Base-by-base conservation (phyloP, 805 yeast genomes). In the Ogataea parapolymorpha region DNA sequence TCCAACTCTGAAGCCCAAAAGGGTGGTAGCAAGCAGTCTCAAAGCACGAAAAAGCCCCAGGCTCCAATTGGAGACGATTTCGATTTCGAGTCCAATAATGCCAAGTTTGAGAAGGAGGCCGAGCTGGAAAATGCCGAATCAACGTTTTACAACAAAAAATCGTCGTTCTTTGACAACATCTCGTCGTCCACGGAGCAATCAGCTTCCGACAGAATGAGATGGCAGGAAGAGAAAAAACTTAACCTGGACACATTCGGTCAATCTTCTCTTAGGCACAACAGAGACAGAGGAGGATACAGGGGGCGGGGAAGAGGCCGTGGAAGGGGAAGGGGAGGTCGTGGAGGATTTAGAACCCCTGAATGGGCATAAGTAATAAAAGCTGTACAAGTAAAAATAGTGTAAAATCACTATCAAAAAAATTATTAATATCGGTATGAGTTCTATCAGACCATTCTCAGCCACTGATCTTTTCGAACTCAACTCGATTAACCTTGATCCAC, bases 221-320 rank as follows among this genome's bases (percentile, higher is more conserved):
- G 95, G 80, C 67, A 74, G 34, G 85, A 82, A 51, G 95, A 87
- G 56, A 80, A 82, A 46, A 66, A 66, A 34, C 72, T 85, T 56
- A 88, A 88, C 60, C 55, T 79, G 64, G 95, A 86, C 62, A 87
- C 95, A 2, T 88, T 87, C 64, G 95, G 96, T 16, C 84, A 85
- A 63, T 65, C 81, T 6, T 71, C 80, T 15, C 72, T 74, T 8
- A 60, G 62, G 45, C 49, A 65, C 52, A 64, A 68, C 22, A 55
- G 74, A 30, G 65, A 70, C 33, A 61, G 75, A 39, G 70, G 79
- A 11, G 63, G 79, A n/a, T 70, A 80, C 30, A 71, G 82, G 28
- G 73, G 79, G n/a, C 59, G 69, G 39, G 67, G 68, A 13, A 50
- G 71, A 16, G 63, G 74, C 5, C 49, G 62, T 39, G 65, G 72